Conservation (phyloP, 2,329 filamentous ascomycete species). For the Cercospora sp. region DNA sequence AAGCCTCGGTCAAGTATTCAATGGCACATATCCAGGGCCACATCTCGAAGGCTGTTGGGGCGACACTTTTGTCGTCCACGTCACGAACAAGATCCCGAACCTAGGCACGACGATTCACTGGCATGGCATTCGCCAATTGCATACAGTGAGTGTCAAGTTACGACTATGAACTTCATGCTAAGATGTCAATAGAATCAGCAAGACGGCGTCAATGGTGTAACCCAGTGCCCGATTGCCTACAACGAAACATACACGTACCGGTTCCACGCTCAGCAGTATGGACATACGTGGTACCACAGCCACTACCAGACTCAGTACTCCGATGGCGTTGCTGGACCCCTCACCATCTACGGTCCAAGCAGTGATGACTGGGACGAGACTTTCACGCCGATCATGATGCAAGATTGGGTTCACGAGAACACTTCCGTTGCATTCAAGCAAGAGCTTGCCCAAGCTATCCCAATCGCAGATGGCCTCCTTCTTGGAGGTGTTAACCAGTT, state of each 20-base stretch:
- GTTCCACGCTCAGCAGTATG: constrained; percentile 39
- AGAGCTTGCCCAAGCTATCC: constrained; percentile 37
- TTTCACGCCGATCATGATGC: constrained; percentile 29
- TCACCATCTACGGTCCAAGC: constrained; percentile 44
- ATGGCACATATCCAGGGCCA: constrained; percentile 50
- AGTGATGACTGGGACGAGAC: constrained; percentile 42
- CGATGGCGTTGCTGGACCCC: constrained; percentile 42
- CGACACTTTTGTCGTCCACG: constrained; percentile 27
- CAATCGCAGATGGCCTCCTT: constrained; percentile 21
- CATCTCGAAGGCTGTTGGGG: constrained; percentile 46
- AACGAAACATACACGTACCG: constrained; percentile 49
- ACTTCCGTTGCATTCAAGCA: constrained; percentile 22
- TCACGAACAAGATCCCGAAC: constrained; percentile 43
- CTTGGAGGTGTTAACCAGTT: constrained; percentile 23
- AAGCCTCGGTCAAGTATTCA: constrained; percentile 37
- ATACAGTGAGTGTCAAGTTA: constrained; percentile 38
- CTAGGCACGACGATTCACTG: constrained; percentile 56
- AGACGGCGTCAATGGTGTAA: constrained; percentile 53
- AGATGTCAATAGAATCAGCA: constrained; percentile 43
- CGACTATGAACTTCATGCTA: no score
- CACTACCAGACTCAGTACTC: constrained; percentile 43
- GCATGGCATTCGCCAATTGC: constrained; percentile 54
- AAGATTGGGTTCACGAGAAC: constrained; percentile 25
- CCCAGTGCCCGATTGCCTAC: constrained; percentile 66
- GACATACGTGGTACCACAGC: constrained; percentile 39